Conservation (phyloP, 305 asterid genomes). For the Fraxinus ornus region DNA sequence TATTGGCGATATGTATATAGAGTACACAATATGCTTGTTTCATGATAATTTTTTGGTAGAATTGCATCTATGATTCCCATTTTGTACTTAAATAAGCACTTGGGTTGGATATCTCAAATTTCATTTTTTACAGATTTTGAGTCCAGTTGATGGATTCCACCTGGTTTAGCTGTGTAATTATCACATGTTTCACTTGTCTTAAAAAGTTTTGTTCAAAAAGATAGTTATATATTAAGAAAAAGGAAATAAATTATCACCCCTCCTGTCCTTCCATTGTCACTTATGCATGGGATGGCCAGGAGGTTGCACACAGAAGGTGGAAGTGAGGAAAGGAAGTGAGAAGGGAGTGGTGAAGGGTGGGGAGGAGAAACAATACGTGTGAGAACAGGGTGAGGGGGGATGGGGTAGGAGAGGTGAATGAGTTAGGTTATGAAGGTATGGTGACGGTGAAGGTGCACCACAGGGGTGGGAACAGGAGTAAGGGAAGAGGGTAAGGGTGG, state of each 20-base stretch:
- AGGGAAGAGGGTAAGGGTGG: background rate
- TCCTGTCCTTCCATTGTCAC: background rate
- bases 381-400: background rate
- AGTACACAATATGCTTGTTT: background rate
- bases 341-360: background rate
- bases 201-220: background rate
- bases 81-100: background rate
- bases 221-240: background rate
- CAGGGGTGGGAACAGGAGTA: background rate
- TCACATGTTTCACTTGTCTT: background rate
- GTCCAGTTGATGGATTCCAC: background rate
- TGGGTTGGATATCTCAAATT: background rate
- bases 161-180: background rate
- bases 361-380: background rate
- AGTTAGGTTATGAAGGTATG: background rate
- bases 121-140: background rate
- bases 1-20: background rate
- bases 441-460: background rate
- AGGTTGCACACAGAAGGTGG: background rate
- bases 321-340: background rate
- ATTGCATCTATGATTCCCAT: background rate
- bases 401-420: background rate
- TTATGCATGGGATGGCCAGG: background rate
- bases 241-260: background rate
- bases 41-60: background rate